These are phyloP conservation scores for Melanopsichium pennsylvanicum DNA, from an alignment of 1,284 basidiomycete genomes.

Conservation along the genomic window DNA sequence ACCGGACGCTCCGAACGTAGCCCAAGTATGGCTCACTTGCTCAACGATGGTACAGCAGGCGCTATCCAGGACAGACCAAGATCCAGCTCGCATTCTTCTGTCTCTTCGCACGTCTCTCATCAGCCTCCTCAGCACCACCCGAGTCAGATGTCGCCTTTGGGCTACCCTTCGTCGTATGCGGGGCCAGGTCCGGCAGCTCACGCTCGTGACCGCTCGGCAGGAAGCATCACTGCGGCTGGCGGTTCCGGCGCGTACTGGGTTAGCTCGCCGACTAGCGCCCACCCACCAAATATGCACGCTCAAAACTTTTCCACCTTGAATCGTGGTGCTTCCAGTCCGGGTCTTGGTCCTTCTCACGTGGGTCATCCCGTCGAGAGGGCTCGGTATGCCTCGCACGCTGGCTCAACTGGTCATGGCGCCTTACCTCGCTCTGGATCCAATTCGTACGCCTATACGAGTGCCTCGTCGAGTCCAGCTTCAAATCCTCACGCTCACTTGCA, in stretches of 20 bases:
- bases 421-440: slow-evolving; percentile 22
- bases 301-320: slow-evolving; percentile 14
- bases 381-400: slow-evolving; percentile 17
- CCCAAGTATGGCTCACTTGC: slow-evolving; percentile 47
- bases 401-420: slow-evolving; percentile 9
- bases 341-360: slow-evolving; percentile 9
- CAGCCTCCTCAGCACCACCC: slow-evolving; percentile 13
- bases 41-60: slow-evolving; percentile 45
- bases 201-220: slow-evolving; percentile 12
- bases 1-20: slow-evolving; percentile 32
- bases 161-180: slow-evolving; percentile 5
- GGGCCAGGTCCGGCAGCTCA: not conserved
- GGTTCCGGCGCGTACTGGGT: slow-evolving; percentile 10
- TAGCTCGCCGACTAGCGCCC: slow-evolving; percentile 19
- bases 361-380: slow-evolving; percentile 16
- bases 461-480: slow-evolving; percentile 36
- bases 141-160: slow-evolving; percentile 27
- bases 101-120: slow-evolving; percentile 39
- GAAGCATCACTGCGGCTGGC: not conserved
- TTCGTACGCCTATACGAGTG: slow-evolving; percentile 22
- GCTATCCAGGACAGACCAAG: slow-evolving; percentile 38
- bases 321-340: slow-evolving; percentile 34
- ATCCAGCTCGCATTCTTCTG: slow-evolving; percentile 42
- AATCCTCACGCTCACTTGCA: slow-evolving; percentile 26
- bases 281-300: slow-evolving; percentile 16